Evolutionary conservation across 2,329 filamentous ascomycete genomes (phyloP).

Genomic region (Penicillium verrucosum): DNA sequence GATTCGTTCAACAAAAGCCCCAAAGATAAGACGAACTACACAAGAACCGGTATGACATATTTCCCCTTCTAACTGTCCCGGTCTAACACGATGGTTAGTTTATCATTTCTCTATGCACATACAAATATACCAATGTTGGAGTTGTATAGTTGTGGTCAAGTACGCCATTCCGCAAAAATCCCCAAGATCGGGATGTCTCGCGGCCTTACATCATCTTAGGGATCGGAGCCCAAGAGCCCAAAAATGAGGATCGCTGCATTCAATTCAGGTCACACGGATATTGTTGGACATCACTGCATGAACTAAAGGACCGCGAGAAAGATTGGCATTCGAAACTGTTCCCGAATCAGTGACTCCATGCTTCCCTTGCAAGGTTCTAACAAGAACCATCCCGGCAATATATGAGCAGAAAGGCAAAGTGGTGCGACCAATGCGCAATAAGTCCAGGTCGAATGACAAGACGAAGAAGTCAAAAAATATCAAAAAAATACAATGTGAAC

Average conservation of each 20-base stretch:
- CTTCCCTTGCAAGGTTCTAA: conserved; percentile 10
- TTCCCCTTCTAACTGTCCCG: not conserved
- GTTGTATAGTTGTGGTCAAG: not conserved
- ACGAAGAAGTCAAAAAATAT: not conserved
- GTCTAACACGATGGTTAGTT: conserved; percentile 4
- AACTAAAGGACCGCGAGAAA: conserved; percentile 21
- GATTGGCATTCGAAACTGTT: conserved; percentile 11
- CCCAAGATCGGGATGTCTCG: conserved; percentile 5
- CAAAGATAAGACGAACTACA: conserved; percentile 17
- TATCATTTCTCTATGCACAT: not conserved
- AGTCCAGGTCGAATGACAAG: not conserved
- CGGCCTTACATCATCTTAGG: conserved; percentile 19
- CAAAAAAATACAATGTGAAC: not conserved
- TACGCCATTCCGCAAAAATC: not conserved
- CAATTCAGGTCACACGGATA: conserved; percentile 20
- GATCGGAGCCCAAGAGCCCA: conserved; percentile 15
- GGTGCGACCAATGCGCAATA: conserved; percentile 20
- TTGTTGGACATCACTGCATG: conserved; percentile 38
- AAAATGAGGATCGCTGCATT: conserved; percentile 19
- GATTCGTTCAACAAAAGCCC: conserved; percentile 11
- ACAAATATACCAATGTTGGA: not conserved
- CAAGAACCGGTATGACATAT: conserved; percentile 13
- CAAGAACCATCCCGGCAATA: conserved; percentile 18
- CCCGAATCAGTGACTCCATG: conserved; percentile 11
- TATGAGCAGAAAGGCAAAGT: conserved; percentile 7